Conservation (phyloP, 768 basidiomycete genomes). For the Gautieria morchelliformis region DNA sequence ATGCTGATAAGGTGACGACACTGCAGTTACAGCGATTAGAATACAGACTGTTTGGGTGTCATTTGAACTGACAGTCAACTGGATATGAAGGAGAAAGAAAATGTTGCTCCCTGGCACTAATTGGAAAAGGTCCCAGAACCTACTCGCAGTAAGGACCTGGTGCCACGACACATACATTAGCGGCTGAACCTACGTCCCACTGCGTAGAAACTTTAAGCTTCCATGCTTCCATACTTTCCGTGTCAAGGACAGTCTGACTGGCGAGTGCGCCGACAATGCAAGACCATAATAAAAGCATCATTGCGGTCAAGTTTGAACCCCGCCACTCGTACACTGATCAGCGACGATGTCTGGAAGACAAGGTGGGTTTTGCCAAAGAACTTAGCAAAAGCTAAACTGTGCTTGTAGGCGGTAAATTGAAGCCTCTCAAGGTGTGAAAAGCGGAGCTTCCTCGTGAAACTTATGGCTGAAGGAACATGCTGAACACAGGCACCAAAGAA, state of each 20-base stretch:
- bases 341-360: constrained; percentile 52
- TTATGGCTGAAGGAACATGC: background rate
- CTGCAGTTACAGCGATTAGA: constrained; percentile 20
- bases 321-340: background rate
- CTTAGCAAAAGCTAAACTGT: background rate
- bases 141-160: constrained; percentile 16
- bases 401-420: constrained; percentile 50
- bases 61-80: constrained; percentile 41
- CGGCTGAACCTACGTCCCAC: constrained; percentile 19
- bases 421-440: constrained; percentile 67
- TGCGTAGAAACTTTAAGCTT: constrained; percentile 12
- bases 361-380: constrained; percentile 26
- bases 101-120: constrained; percentile 77
- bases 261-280: background rate
- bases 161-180: too few species aligned
- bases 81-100: constrained; percentile 73
- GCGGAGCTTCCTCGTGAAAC: background rate
- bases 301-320: background rate
- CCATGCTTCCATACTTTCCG: constrained; percentile 11
- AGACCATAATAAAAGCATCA: background rate
- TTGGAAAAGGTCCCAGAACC: constrained; percentile 78
- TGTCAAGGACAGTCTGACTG: background rate
- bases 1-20: constrained; percentile 41
- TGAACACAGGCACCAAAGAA: constrained; percentile 71
- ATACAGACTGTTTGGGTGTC: background rate